Base-by-base conservation (phyloP, 345 rosid genomes). In the Eutrema yunnanense region DNA sequence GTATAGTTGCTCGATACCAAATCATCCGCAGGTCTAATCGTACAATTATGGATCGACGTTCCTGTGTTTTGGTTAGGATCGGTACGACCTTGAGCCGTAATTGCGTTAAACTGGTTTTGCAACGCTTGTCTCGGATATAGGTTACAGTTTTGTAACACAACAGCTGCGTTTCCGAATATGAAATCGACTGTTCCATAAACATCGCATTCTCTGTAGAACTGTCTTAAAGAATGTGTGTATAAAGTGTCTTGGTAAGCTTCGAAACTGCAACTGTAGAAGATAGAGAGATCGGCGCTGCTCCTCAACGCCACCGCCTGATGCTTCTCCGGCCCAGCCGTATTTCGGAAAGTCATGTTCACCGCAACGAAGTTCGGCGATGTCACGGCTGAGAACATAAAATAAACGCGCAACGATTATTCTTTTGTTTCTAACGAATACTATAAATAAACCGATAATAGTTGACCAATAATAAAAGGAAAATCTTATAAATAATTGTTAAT, bases 141-240 rank as follows among this genome's bases (percentile, higher is more conserved):
- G 63, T 84, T 88, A 78, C 98, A 91, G 73, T 82, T 84, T 60
- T 91, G 97, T 46, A 91, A 70, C 30, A 94, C 90, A 7, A 80
- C 97, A 0, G 96, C 97, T 0, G 96, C 98, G 47, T 94, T 94
- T 8, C 98, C 98, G 19, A 94, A 94, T 42, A 94, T 91, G 75
- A 87, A 94, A 43, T 94, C 98, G 3, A 91, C 95, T 0, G 98
- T 94, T 1, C 98, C 98, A 27, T 89, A 94, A 6, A 94, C 72
- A 22, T 94, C 95, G 16, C 98, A 94, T 54, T 88, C 96, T 7
- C 97, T 80, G 22, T 94, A 94, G 76, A 91, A 91, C 54, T 91
- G 97, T 65, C 98, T 74, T 2, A 88, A 52, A 6, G 98, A 89
- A 73, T 89, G 92, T 0, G 92, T 62, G 73, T 91, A 89, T 40